These are phyloP conservation scores for Alopecurus myosuroides DNA, from an alignment of 176 grass and related monocot species.

Conservation along the genomic window DNA sequence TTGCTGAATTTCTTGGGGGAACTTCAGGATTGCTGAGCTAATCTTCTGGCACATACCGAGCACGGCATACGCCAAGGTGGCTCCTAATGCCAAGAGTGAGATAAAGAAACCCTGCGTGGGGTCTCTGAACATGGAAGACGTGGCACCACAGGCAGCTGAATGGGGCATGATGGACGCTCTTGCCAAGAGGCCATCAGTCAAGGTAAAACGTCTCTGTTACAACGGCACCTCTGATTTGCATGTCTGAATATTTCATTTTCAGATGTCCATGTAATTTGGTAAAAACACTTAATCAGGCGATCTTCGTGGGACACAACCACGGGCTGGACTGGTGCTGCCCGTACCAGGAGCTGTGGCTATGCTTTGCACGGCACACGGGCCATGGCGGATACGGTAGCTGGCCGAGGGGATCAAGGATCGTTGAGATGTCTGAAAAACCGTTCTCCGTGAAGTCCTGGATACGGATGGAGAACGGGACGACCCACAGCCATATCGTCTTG, in stretches of 20 bases:
- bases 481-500: slow-evolving; percentile 50
- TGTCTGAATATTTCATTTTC: background rate
- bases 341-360: slow-evolving; percentile 62
- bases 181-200: slow-evolving; percentile 53
- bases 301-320: slow-evolving; percentile 93
- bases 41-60: slow-evolving; percentile 96
- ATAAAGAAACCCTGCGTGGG: slow-evolving; percentile 64
- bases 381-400: slow-evolving; percentile 73
- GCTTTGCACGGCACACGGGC: slow-evolving; percentile 78
- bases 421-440: slow-evolving; percentile 41
- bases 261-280: background rate
- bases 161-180: slow-evolving; percentile 84
- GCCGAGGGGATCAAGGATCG: slow-evolving; percentile 69
- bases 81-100: slow-evolving; percentile 34
- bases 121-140: slow-evolving; percentile 74
- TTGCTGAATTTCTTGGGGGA: background rate
- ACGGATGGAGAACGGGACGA: slow-evolving; percentile 68
- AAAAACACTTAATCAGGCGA: slow-evolving; percentile 26
- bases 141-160: slow-evolving; percentile 66
- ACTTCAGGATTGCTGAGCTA: slow-evolving; percentile 57
- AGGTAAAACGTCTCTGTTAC: slow-evolving; percentile 15
- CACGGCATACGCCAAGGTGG: slow-evolving; percentile 56
- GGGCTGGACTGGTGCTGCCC: slow-evolving; percentile 94
- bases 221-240: background rate
- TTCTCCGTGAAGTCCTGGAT: slow-evolving; percentile 56